Evolutionary conservation across 2,329 filamentous ascomycete genomes (phyloP).

Genomic region (Keithomyces neogunnii): DNA sequence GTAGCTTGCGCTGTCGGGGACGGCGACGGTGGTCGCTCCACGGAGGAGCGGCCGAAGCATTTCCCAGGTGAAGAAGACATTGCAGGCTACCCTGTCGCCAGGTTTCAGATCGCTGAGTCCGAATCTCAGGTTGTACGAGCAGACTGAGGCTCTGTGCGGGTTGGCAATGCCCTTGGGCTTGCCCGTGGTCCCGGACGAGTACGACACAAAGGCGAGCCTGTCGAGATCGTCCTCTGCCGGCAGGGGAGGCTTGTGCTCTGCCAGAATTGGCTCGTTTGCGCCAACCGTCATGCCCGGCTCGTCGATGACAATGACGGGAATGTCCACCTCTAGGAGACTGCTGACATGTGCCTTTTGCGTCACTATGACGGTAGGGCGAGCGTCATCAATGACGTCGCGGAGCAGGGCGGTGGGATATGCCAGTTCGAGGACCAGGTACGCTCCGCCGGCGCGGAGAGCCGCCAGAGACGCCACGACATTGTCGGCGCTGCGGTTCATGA

Average conservation of each 20-base stretch:
- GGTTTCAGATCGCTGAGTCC: constrained; percentile 58
- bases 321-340: constrained; percentile 51
- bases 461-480: constrained; percentile 75
- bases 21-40: constrained; percentile 66
- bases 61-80: constrained; percentile 84
- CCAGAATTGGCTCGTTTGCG: constrained; percentile 12
- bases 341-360: constrained; percentile 56
- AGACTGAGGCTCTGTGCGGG: constrained; percentile 63
- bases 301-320: constrained; percentile 59
- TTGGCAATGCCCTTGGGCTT: constrained; percentile 79
- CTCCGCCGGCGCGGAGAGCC: constrained; percentile 68
- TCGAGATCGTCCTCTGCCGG: constrained; percentile 62
- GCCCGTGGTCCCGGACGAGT: constrained; percentile 70
- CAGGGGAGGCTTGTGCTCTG: constrained; percentile 37
- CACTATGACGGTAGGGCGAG: constrained; percentile 60
- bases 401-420: constrained; percentile 69
- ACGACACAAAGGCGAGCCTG: constrained; percentile 69
- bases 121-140: constrained; percentile 68
- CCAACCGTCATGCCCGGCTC: constrained; percentile 23
- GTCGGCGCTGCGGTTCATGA: constrained; percentile 66
- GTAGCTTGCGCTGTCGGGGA: constrained; percentile 70
- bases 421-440: constrained; percentile 71
- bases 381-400: constrained; percentile 70
- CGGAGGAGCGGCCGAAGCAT: constrained; percentile 68
- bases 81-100: constrained; percentile 75